Percentiles rank a stretch among this genome's conserved stretches.
Conservation (phyloP, 2,329 filamentous ascomycete genomes). For the Stagonosporopsis vannaccii region DNA sequence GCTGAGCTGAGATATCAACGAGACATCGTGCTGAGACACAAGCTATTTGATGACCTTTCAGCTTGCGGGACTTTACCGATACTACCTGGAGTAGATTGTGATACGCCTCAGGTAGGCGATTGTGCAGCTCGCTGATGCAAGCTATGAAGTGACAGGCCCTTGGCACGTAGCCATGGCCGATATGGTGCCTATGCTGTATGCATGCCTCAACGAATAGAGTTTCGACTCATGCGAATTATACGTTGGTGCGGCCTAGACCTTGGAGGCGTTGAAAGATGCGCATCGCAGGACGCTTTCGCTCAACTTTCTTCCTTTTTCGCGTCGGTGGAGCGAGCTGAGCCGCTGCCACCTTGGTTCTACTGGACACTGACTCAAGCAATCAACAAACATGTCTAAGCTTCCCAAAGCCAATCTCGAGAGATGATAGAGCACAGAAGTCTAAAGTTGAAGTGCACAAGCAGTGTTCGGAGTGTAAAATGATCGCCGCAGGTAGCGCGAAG, state of each 20-base stretch:
- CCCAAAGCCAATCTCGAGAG: neutral
- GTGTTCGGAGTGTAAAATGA: neutral
- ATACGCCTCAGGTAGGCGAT: neutral
- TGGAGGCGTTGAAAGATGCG: neutral
- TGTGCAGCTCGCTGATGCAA: slow-evolving; percentile 1
- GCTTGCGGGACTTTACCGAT: neutral
- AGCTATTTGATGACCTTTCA: neutral
- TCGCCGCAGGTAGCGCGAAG: neutral
- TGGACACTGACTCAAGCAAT: neutral
- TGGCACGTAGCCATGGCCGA: neutral
- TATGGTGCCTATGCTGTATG: neutral
- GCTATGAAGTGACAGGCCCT: neutral
- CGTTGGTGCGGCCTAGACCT: slow-evolving; percentile 2
- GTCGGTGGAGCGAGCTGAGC: neutral
- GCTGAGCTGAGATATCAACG: slow-evolving; percentile 1
- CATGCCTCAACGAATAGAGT: neutral
- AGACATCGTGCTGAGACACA: neutral
- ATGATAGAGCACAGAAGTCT: neutral
- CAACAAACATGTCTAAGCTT: neutral
- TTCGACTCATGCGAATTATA: neutral
- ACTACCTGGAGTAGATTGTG: neutral
- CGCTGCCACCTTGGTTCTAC: neutral
- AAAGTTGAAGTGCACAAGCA: neutral
- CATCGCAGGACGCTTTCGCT: slow-evolving; percentile 1
- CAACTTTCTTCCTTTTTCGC: slow-evolving; percentile 1